Evolutionary conservation across 257 asterid species (phyloP), one percentile per base, ranked within the genome.

Genomic region (Petunia axillaris): DNA sequence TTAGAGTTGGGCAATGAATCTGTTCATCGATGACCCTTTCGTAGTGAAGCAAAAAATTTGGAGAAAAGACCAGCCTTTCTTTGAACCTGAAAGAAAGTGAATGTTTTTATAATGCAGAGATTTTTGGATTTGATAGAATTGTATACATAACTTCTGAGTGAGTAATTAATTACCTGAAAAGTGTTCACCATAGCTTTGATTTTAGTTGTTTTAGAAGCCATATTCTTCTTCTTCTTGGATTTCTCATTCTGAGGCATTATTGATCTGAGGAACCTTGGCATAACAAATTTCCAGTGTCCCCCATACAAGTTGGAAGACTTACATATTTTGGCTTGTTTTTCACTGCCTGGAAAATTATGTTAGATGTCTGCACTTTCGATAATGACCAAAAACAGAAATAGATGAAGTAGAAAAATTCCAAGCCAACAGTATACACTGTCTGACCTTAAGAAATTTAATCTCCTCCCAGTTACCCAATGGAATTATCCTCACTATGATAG

Each of bases 261-360:
- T 25, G 85, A 60, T 40, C 79, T 81, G 46, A 88, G 50, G 79
- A 91, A 83, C 68, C 85, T 84, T 5, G 91, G 89, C 65, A 85
- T 55, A 2, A 76, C 43, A 66, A 76, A 78, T 68, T 81, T 82
- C 88, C 91, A 89, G 81, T 82, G 86, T 15, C 88, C 85, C 50
- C 85, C 50, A 89, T 82, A 66, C 89, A 89, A 48, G 83, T 71
- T 62, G 87, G 89, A 76, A 77, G 50, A 37, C 59, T 68, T 11
- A 80, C 46, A 44, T 44, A 63, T 78, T 60, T 85, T 54, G 77
- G 71, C 82, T 76, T 84, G 62, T 70, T 82, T 5, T 67, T 82
- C 3, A 54, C 75, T 5, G 79, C 80, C 93, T 87, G 88, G 35
- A 48, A 40, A 81, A 52, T 25, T 25, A 25, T 25, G 25, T 25